These are phyloP conservation scores for Gossypium trilobum DNA, from an alignment of 441 rosid species.

Conservation along the genomic window DNA sequence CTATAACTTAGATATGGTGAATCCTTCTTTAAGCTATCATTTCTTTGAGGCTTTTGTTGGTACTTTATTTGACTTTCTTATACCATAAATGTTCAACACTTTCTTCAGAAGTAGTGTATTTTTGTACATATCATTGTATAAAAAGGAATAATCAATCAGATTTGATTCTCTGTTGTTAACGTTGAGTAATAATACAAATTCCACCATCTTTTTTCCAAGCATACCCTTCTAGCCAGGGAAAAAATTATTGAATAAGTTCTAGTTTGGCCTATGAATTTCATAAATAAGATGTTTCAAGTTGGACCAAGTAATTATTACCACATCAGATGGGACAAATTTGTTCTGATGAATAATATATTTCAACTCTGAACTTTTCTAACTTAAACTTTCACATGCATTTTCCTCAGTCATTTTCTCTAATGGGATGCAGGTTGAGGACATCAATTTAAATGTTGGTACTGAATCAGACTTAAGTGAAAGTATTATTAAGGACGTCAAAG, in stretches of 20 bases:
- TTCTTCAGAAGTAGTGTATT: constrained; percentile 3
- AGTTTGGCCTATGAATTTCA: background rate
- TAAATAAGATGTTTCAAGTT: background rate
- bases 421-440: constrained; percentile 65
- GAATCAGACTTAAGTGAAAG: constrained; percentile 78
- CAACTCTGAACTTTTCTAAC: constrained; percentile 10
- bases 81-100: background rate
- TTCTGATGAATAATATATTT: background rate
- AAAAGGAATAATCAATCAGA: background rate
- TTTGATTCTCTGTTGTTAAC: background rate
- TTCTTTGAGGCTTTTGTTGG: background rate
- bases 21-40: background rate
- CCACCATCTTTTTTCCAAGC: background rate
- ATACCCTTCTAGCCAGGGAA: background rate
- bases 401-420: background rate
- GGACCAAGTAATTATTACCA: background rate
- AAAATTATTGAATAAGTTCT: constrained; percentile 1
- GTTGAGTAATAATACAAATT: background rate
- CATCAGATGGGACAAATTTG: background rate
- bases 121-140: background rate
- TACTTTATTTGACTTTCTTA: background rate
- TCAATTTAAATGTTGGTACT: constrained; percentile 86
- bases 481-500: constrained; percentile 85
- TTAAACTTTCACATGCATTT: constrained; percentile 1
- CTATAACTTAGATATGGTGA: background rate